phyloP scores from a whole-genome alignment of 345 rosid species.

The rapeseed (Brassica napus) region DNA sequence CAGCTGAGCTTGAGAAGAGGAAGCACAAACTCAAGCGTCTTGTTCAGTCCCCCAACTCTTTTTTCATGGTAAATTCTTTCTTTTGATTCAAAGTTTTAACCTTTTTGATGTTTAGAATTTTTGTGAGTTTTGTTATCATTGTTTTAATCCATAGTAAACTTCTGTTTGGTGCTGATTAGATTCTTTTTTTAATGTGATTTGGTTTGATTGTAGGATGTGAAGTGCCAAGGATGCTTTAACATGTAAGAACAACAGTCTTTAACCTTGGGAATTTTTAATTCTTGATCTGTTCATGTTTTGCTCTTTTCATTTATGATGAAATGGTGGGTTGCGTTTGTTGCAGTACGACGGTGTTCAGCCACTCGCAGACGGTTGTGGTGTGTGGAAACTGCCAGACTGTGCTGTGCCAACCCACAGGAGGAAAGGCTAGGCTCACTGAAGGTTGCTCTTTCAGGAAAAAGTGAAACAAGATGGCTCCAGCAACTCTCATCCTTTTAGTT shows the following conservation, averaged over 20 bases:
- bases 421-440: conserved; percentile 51
- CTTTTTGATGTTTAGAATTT: neutral
- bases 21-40: conserved; percentile 82
- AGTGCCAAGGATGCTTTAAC: conserved; percentile 62
- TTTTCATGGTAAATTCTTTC: conserved; percentile 50
- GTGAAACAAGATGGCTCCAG: neutral
- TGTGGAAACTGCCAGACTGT: conserved; percentile 63
- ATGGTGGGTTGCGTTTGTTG: neutral
- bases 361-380: conserved; percentile 62
- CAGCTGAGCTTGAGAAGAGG: conserved; percentile 70
- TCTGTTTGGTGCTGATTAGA: neutral
- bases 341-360: conserved; percentile 64
- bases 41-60: conserved; percentile 69
- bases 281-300: neutral
- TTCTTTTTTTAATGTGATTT: neutral
- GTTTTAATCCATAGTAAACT: neutral
- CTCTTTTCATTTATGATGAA: neutral
- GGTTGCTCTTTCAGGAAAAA: conserved; percentile 63
- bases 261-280: neutral
- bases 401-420: conserved; percentile 63
- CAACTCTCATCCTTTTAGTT: neutral
- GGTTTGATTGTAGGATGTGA: conserved; percentile 46
- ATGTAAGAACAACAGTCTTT: conserved; percentile 37
- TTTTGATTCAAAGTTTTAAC: neutral
- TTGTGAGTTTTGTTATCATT: neutral